Evolutionary conservation across 345 rosid genomes (phyloP), one percentile per base, ranked within the genome.

Genomic region (Anacardium occidentale): DNA sequence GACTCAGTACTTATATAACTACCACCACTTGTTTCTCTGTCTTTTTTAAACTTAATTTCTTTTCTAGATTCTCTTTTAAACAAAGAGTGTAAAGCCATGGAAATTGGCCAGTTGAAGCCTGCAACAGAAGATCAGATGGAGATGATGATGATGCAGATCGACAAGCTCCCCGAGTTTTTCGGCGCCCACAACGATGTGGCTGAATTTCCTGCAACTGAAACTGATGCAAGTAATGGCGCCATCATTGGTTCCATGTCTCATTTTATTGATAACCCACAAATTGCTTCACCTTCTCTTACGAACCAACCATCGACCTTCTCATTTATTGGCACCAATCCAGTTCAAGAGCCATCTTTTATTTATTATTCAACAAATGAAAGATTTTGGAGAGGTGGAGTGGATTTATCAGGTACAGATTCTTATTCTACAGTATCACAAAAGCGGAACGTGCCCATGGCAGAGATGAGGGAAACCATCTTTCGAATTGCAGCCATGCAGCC

Each of bases 401-500:
- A 74, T 40, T 63, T 72, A 63, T 40, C 77, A 18, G 69, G 51
- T 21, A 51, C 77, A 64, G 71, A 50, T 59, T 57, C 66, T 75
- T 66, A 40, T 65, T 47, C 75, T 15, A 47, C 79, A 12, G 65
- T 68, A 2, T 64, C 79, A 0, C 84, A 74, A 53, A 81, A 83
- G 76, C 77, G 55, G 76, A 77, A 62, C 56, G 42, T 37, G 9
- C 83, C 92, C 5, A 82, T 83, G 94, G 89, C 80, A 4, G 90
- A 84, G 42, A 89, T 89, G 94, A 84, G 91, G 75, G 94, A 89
- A 80, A 89, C 88, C 81, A 86, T 89, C 55, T 89, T 87, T 66
- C 72, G 89, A 32, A 84, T 89, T 1, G 91, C 94, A n/a, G 90
- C 86, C 12, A 87, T 87, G 94, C 94, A 89, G 68, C 91, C 94